Percentiles rank a stretch among this genome's conserved stretches.
Evolutionary conservation across 2,329 filamentous ascomycete genomes (phyloP).

Genomic region (Epichloe baconii): DNA sequence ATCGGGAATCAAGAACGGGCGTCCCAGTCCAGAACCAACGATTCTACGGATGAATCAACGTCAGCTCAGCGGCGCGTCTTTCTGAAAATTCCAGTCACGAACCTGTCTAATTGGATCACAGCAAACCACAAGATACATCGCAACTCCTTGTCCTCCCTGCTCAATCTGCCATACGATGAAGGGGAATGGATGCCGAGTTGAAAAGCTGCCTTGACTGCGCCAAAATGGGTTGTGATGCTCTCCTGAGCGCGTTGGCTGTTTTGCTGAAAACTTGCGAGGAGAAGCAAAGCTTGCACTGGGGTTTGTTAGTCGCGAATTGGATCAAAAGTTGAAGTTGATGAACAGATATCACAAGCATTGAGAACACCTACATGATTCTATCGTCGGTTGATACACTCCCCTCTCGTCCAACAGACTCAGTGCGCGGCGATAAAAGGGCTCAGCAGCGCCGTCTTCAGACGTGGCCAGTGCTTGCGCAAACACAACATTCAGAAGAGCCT

Average conservation of each 20-base stretch:
- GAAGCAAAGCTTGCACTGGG: slow-evolving; percentile 18
- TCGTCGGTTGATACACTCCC: slow-evolving; percentile 12
- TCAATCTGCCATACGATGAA: slow-evolving; percentile 13
- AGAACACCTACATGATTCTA: slow-evolving; percentile 8
- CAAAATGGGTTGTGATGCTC: slow-evolving; percentile 18
- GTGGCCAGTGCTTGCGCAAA: slow-evolving; percentile 17
- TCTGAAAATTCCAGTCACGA: neutral
- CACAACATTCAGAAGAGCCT: slow-evolving; percentile 15
- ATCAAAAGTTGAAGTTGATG: too few relatives aligned
- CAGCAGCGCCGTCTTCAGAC: slow-evolving; percentile 9
- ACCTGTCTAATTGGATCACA: slow-evolving; percentile 18
- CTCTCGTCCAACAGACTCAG: slow-evolving; percentile 14
- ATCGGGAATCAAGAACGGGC: slow-evolving; percentile 10
- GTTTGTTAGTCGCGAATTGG: neutral
- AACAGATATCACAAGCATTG: too few relatives aligned
- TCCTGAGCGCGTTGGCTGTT: slow-evolving; percentile 21
- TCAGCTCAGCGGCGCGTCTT: neutral
- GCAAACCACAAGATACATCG: slow-evolving; percentile 19
- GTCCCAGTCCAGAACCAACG: slow-evolving; percentile 11
- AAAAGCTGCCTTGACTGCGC: slow-evolving; percentile 19
- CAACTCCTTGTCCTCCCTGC: slow-evolving; percentile 13
- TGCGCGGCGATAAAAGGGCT: slow-evolving; percentile 16
- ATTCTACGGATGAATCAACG: slow-evolving; percentile 5
- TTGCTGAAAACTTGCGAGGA: slow-evolving; percentile 20
- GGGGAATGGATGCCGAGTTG: slow-evolving; percentile 22